Evolutionary conservation across 1,284 basidiomycete genomes (phyloP), one percentile per base, ranked within the genome.

Genomic region (Heterobasidion occidentale): DNA sequence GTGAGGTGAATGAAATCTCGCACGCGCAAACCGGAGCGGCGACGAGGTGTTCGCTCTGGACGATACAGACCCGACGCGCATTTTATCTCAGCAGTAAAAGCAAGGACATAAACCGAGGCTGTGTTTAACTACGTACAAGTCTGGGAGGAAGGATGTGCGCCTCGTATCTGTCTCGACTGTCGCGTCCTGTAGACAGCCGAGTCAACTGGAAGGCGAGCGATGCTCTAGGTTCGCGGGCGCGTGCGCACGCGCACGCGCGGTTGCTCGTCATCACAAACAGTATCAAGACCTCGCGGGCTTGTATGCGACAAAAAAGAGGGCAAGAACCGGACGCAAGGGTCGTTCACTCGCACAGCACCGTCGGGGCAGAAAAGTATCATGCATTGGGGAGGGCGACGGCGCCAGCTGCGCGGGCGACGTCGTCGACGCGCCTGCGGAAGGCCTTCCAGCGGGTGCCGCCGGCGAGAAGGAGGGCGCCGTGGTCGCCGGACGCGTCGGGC

Each of bases 91-190:
- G 27, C 27, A 27, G 19, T 19, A 19, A 19, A 19, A 19, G 19
- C 1, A 19, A 19, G 19, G 19, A 19, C 19, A 19, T 19, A 2
- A 19, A 19, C 19, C 2, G 19, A 19, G 2, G 19, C 19, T 19
- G 19, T 19, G 19, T 19, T 19, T 19, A 19, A 19, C 19, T 19
- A 19, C 19, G 27, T 27, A 27, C 27, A 5, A 3, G 27, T 27
- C 27, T 27, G 27, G 27, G 2, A 42, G 38, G 38, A 42, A 42
- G 11, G 7, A 48, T 92, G 77, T 92, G 61, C 76, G 84, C 88
- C 88, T 79, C 90, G 89, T 90, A 92, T 92, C 90, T 92, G 89
- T 92, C 89, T 81, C 83, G 86, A 75, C 75, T 72, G 73, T 74
- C 69, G 85, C 74, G 62, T 65, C 70, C 79, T 89, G 65, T 60